phyloP scores from a whole-genome alignment of 2,329 filamentous ascomycete species.

The Graphilbum ipis-grandicollis region DNA sequence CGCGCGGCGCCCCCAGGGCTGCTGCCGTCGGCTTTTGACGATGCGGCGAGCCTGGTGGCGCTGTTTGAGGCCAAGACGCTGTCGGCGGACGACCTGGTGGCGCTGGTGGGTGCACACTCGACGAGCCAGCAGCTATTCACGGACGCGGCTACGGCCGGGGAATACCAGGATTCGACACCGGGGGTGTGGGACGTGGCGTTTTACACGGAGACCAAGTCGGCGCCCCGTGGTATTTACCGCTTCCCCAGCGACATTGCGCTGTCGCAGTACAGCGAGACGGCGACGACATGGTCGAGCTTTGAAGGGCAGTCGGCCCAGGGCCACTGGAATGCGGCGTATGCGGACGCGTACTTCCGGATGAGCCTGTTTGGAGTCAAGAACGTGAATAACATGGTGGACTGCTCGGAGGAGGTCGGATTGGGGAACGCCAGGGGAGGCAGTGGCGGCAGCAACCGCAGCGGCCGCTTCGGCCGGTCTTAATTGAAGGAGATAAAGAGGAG shows the following conservation, averaged over 20 bases:
- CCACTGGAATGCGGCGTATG: constrained; percentile 28
- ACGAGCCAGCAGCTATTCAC: constrained; percentile 28
- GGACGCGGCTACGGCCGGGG: constrained; percentile 18
- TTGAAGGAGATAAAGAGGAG: too few species aligned
- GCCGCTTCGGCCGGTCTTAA: too few species aligned
- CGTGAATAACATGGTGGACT: constrained; percentile 36
- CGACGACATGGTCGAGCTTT: constrained; percentile 20
- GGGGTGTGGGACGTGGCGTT: constrained; percentile 30
- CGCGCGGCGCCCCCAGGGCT: constrained; percentile 22
- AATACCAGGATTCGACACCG: constrained; percentile 28
- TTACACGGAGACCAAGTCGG: constrained; percentile 22
- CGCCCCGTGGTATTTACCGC: constrained; percentile 15
- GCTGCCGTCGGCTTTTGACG: constrained; percentile 23
- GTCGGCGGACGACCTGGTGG: constrained; percentile 27
- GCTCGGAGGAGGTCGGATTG: constrained; percentile 11
- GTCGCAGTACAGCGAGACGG: constrained; percentile 18
- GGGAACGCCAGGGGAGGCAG: neutral
- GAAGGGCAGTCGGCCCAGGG: constrained; percentile 15
- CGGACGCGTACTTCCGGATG: constrained; percentile 35
- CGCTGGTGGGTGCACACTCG: constrained; percentile 36
- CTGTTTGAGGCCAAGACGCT: constrained; percentile 34
- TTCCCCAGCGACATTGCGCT: constrained; percentile 24
- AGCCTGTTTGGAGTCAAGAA: constrained; percentile 38
- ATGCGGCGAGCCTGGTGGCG: constrained; percentile 22
- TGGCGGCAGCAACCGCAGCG: neutral